Evolutionary conservation across 2,329 filamentous ascomycete genomes (phyloP), one percentile per base, ranked within the genome.

Genomic region (Pseudopithomyces maydicus): DNA sequence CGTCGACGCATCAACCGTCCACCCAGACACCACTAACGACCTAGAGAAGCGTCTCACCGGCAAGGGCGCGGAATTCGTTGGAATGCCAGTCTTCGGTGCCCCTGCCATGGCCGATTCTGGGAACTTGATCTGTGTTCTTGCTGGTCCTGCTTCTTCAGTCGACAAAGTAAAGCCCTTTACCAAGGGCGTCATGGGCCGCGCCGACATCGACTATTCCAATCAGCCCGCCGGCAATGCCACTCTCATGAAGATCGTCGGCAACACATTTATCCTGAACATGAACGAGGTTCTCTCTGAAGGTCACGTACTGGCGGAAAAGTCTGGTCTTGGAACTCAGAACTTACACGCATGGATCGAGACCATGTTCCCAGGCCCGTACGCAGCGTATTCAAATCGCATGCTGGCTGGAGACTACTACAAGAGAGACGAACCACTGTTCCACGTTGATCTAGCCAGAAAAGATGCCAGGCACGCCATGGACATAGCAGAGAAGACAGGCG

Each of bases 1-100:
- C 64, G 84, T 96, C 32, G 92, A 97, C 71, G 93, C 90, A 81
- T 95, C 91, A 3, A 97, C 92, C 23, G 85, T 97, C 35, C 90
- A 95, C 74, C 92, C 93, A 0, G 89, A 93, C 54, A 92, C 90
- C 3, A 90, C 90, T 1, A 85, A 90, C 58, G 81, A 81, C 23
- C 76, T 91, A 2, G 88, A 88, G 23, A 80, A 85, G 64, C 80
- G 76, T 23, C 79, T 89, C 57, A 79, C 79, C 12, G 81, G 73
- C 1, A 81, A 82, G 22, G 90, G 90, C 6, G 91, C 84, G 2
- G 81, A 87, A 38, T 96, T 96, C 69, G 85, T 96, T 17, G 90
- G 90, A 1, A 86, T 84, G 66, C 88, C 88, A 69, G 86, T 93
- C 4, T 92, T 92, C 67, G 89, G 89, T 6, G 87, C 88, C 1